A percentile compares a stretch with the other conserved stretches of the same genome.
phyloP scores from a whole-genome alignment of 495 filamentous ascomycete species.

The Haplographium delicatum region DNA sequence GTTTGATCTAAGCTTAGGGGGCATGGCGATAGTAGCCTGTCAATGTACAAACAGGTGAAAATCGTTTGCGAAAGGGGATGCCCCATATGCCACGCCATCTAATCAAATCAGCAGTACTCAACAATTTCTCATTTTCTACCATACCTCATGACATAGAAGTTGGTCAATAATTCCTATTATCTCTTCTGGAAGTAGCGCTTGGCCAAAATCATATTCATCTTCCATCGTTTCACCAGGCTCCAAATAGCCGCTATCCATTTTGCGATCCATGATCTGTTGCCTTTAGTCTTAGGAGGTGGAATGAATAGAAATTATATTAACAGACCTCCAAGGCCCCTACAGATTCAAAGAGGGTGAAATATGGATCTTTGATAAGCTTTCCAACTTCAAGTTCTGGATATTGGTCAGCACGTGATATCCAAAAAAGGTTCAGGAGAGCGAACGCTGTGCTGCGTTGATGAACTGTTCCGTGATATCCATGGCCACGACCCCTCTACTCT shows the following conservation, averaged over 20 bases:
- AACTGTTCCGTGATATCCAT: constrained; percentile 79
- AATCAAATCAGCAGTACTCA: constrained; percentile 19
- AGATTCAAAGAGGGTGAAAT: constrained; percentile 88
- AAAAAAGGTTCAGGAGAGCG: constrained; percentile 18
- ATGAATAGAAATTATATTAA: constrained; percentile 1
- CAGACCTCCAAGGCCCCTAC: constrained; percentile 91
- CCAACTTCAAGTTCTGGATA: constrained; percentile 65
- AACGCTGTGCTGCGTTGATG: constrained; percentile 62
- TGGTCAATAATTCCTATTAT: constrained; percentile 93
- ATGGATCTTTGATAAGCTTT: constrained; percentile 87
- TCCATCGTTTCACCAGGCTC: constrained; percentile 72
- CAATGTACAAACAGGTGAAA: constrained; percentile 91
- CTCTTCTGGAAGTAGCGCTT: constrained; percentile 66
- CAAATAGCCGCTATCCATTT: constrained; percentile 93
- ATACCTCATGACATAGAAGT: constrained; percentile 80
- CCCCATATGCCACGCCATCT: constrained; percentile 97
- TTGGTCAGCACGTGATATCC: constrained; percentile 21
- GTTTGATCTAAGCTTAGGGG: constrained; percentile 64
- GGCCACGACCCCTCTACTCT: constrained; percentile 46
- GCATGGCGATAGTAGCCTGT: constrained; percentile 68
- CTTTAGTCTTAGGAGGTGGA: background rate
- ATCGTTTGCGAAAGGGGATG: constrained; percentile 91
- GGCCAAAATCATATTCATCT: constrained; percentile 76
- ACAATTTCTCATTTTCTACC: constrained; percentile 13
- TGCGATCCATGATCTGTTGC: constrained; percentile 88